A percentile compares a stretch with the other conserved stretches of the same genome.
Evolutionary conservation across 2,329 filamentous ascomycete species (phyloP).

Genomic region (Penicillium sp.): DNA sequence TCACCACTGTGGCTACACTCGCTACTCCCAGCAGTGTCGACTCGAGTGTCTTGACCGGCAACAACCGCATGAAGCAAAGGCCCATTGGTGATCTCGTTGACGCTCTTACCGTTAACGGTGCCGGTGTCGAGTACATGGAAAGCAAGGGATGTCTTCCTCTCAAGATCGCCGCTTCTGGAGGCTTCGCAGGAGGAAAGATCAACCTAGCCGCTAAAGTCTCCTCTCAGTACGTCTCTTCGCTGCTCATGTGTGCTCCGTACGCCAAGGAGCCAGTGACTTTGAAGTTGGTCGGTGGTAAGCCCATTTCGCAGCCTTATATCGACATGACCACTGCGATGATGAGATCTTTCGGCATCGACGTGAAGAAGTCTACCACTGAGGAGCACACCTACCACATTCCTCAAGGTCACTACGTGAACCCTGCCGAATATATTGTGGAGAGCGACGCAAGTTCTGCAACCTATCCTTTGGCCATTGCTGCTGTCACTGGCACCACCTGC

Average conservation of each 20-base stretch:
- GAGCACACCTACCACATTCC: constrained; percentile 91
- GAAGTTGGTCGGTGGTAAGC: constrained; percentile 85
- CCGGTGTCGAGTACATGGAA: constrained; percentile 77
- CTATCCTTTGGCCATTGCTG: constrained; percentile 86
- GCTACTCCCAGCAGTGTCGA: constrained; percentile 57
- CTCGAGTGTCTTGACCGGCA: constrained; percentile 78
- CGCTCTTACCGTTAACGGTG: constrained; percentile 75
- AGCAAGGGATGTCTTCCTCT: constrained; percentile 75
- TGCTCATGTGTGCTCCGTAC: constrained; percentile 94
- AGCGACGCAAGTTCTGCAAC: constrained; percentile 97
- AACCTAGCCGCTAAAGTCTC: constrained; percentile 90
- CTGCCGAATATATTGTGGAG: constrained; percentile 77
- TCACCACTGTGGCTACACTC: constrained; percentile 82
- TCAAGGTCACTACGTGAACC: constrained; percentile 71
- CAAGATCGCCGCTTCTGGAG: constrained; percentile 69
- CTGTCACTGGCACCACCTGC: constrained; percentile 90
- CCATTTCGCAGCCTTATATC: constrained; percentile 93
- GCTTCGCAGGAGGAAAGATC: constrained; percentile 77
- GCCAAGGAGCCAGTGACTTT: constrained; percentile 88
- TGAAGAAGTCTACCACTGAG: constrained; percentile 66
- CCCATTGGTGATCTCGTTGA: constrained; percentile 91
- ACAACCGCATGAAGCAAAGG: constrained; percentile 88
- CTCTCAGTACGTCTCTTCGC: constrained; percentile 96
- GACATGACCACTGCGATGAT: constrained; percentile 99
- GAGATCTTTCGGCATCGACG: constrained; percentile 76